Base-by-base conservation (phyloP, 768 basidiomycete species). In the Ramaria rubella region DNA sequence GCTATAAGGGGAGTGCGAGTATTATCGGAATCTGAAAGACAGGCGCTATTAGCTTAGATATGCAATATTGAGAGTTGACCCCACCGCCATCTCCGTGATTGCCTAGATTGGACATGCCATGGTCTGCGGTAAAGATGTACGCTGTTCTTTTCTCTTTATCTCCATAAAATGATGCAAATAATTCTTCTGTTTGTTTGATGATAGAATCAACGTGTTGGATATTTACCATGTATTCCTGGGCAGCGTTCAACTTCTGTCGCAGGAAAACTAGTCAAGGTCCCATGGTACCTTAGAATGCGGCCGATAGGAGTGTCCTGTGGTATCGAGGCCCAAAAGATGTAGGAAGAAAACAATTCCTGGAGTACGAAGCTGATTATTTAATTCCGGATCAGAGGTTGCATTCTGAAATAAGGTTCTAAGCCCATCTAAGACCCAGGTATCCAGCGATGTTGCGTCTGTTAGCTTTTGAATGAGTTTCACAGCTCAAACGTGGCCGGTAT, bases 81-180 rank as follows among this genome's bases (percentile, higher is more conserved):
- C 21, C 64, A 87, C 88, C 83, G 34, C 91, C 91, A 59, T 94
- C 91, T 4, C 91, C 91, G 58, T 94, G 91, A 64, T 92, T 93
- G 12, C 91, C 91, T 53, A 90, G 86, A 30, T 75, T 79, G 4
- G 87, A 88, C 91, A 94, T 94, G 8, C 91, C 91, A 65, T 94
- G 91, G 67, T 94, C 91, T 0, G 91, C 88, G 2, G 87, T 93
- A 66, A 90, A 93, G 30, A 93, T 69, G 64, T 78, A 92, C 3
- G 55, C 55, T 19, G 55, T 56, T 30, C 43, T 40, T 58, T 79
- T 80, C 55, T 85, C 80, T 21, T 81, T 71, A 57, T 89, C 86
- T 30, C 71, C 63, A 62, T 83, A 93, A 65, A 87, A 92, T 4
- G 80, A 73, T 1, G 69, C 66, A 21, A 93, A 65, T 2, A 90